Base-by-base conservation (phyloP, 2,329 filamentous ascomycete genomes). In the Apiospora hydei region DNA sequence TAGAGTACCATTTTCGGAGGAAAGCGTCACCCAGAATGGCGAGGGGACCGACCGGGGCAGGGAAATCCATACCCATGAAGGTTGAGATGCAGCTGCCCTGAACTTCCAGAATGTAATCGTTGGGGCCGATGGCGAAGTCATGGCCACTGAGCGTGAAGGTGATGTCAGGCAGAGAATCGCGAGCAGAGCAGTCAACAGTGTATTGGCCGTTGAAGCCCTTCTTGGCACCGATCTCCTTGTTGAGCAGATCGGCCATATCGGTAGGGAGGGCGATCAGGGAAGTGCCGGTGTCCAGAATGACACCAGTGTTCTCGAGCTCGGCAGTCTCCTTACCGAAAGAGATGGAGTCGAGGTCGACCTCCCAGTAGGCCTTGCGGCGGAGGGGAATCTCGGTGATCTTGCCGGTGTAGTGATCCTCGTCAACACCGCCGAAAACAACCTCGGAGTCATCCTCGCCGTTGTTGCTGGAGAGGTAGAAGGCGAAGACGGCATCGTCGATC, bases 351-450 rank as follows among this genome's bases (percentile, higher is more conserved):
- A 99, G 91, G 80, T 98, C 95, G 71, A 99, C 96, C 89, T 99
- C 96, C 96, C 96, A 99, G 90, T 99, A 99, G 69, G 96, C 96
- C 92, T 98, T 98, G 83, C 96, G 94, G 84, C 96, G 94, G 78
- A 99, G 90, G 71, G 96, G 96, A 77, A 99, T 94, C 84, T 95
- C 97, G 82, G 92, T 94, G 79, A 99, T 89, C 84, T 98, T 92
- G 80, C 96, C 96, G 51, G 88, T 91, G 83, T 88, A 91, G 88
- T 96, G 94, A 81, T 87, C 86, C 85, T 94, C 86, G 84, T 98
- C 92, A 74, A 98, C 85, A 76, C 96, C 96, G 83, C 96, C 96
- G 77, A 99, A 99, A 77, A 92, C 91, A 73, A 92, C 95, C 85
- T 95, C 95, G 57, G 95, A 98, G 82, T 93, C 89, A 72, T 92